Evolutionary conservation across 257 asterid species (phyloP), one percentile per base, ranked within the genome.

Genomic region (Solanum appendiculatum): DNA sequence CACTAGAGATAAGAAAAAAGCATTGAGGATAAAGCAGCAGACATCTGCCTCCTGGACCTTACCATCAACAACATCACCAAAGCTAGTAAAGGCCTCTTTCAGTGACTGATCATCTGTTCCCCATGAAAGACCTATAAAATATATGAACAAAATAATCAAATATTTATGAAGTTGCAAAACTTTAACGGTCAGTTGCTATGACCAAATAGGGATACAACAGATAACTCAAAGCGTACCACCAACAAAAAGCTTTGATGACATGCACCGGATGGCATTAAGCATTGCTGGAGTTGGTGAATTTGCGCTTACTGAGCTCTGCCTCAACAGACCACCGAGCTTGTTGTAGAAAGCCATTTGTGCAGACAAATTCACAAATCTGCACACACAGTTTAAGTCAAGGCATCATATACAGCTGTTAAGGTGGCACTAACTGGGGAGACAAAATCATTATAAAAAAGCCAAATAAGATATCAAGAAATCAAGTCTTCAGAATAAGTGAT

Each of bases 221-320:
- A 48, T 20, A 0, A 80, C 1, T 80, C 13, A 14, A 14, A 5
- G 21, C 39, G 14, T 81, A 96, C 98, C 98, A 58, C 98, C 97
- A 58, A 95, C 42, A 56, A 94, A 94, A 81, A 94, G 98, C 91
- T 90, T 95, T 2, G 93, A 48, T 7, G 98, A 92, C 98, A 96
- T 94, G 98, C 93, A 86, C 23, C 98, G 98, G 27, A 93, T 40
- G 46, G 97, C 94, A 87, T 92, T 90, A 37, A 91, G 82, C 95
- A 96, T 92, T 13, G 98, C 91, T 18, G 89, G 68, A 64, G 86
- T 64, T 11, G 88, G 83, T 39, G 91, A 83, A 12, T 91, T 94
- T 58, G 90, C 91, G 86, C 36, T 88, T 86, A 82, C 23, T 27
- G 87, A 85, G 80, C 87, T 90, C 89, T 89, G 95, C 93, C 88